Evolutionary conservation across 192 early-diverging fungal species (phyloP), one percentile per base, ranked within the genome.

Genomic region (Dissophora ornata): DNA sequence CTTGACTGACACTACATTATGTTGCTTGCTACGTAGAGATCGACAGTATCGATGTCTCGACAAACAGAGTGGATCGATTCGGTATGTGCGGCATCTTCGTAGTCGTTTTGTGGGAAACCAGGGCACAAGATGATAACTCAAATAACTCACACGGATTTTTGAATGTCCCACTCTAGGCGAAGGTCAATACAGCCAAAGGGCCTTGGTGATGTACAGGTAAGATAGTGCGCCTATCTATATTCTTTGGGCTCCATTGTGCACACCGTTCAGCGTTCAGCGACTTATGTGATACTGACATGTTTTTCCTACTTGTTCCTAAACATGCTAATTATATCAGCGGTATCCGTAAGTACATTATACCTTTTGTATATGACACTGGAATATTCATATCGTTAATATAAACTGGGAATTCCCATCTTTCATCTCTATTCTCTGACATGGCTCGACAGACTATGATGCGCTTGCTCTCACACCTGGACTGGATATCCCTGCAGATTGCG

Each of bases 1-100:
- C n/a, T n/a, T n/a, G n/a, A n/a, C n/a, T n/a, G n/a, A n/a, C n/a
- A n/a, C n/a, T n/a, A n/a, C n/a, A n/a, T n/a, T n/a, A n/a, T n/a
- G n/a, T n/a, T n/a, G n/a, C n/a, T n/a, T n/a, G n/a, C n/a, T n/a
- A n/a, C n/a, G n/a, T 70, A 88, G 92, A 94, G 74, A 93, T 95
- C 57, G 84, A 83, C 63, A 91, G 89, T 32, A 81, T 95, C 13
- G 94, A 95, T 82, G 89, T 95, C 0, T 63, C 81, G 3, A 90
- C 86, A 16, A 80, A 82, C 18, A 56, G 94, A 25, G 84, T 90
- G 2, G 94, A 95, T 79, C 80, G 83, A 52, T 95, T 93, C 65
- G 94, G 93, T 81, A 84, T 55, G 78, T 44, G 11, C 36, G 5
- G 53, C 10, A 36, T 46, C 4, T 54, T 2, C 24, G 42, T 19